These are phyloP conservation scores for Botrytis cinerea DNA, from an alignment of 2,329 filamentous ascomycete species.

Conservation along the genomic window DNA sequence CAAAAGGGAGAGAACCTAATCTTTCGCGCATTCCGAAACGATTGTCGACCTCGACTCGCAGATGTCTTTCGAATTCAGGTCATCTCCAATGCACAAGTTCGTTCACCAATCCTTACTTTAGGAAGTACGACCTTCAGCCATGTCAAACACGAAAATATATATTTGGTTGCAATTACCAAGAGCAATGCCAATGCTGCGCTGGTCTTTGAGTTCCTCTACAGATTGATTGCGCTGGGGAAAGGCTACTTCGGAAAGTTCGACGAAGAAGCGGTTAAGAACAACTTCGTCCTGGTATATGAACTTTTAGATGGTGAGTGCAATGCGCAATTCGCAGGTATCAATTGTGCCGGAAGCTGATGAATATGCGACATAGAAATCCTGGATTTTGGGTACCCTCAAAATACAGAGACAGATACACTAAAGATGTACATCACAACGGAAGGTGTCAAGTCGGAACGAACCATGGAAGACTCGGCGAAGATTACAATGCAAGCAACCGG, in stretches of 20 bases:
- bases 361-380: slow-evolving; percentile 72
- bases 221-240: slow-evolving; percentile 84
- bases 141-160: slow-evolving; percentile 99
- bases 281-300: slow-evolving; percentile 98
- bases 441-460: slow-evolving; percentile 88
- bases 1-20: slow-evolving; percentile 99
- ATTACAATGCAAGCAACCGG: slow-evolving; percentile 99
- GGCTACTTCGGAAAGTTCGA: slow-evolving; percentile 99
- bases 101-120: slow-evolving; percentile 94
- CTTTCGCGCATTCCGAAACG: slow-evolving; percentile 97
- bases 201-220: slow-evolving; percentile 97
- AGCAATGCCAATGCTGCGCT: slow-evolving; percentile 98
- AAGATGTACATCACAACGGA: slow-evolving; percentile 99
- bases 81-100: slow-evolving; percentile 96
- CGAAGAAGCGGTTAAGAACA: slow-evolving; percentile 99
- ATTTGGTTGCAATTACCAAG: slow-evolving; percentile 95
- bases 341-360: background rate
- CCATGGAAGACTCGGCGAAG: slow-evolving; percentile 88
- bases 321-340: background rate
- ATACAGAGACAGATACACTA: slow-evolving; percentile 96
- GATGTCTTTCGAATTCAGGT: slow-evolving; percentile 99
- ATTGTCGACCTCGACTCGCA: slow-evolving; percentile 94
- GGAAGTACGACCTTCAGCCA: slow-evolving; percentile 99
- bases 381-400: slow-evolving; percentile 98
- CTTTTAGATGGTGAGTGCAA: slow-evolving; percentile 74